phyloP scores from a whole-genome alignment of 2,329 filamentous ascomycete species.

The Colletotrichum graminicola region DNA sequence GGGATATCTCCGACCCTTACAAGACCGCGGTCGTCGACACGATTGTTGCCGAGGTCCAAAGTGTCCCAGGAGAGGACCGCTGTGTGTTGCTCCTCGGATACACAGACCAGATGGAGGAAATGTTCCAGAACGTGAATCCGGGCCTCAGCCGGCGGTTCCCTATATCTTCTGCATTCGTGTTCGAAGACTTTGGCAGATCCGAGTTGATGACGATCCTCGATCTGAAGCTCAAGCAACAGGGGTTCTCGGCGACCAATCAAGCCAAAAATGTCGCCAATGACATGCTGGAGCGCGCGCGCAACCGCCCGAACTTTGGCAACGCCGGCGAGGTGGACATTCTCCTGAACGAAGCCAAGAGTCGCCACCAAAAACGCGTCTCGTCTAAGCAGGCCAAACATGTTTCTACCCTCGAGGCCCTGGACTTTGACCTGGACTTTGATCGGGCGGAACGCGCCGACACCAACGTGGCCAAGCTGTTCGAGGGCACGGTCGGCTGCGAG shows the following conservation, averaged over 20 bases:
- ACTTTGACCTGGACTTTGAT: slow-evolving; percentile 72
- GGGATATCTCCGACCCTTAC: slow-evolving; percentile 54
- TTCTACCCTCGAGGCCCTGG: slow-evolving; percentile 51
- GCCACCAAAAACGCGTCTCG: slow-evolving; percentile 41
- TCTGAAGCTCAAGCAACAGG: slow-evolving; percentile 70
- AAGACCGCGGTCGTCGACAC: slow-evolving; percentile 78
- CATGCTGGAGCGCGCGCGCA: slow-evolving; percentile 70
- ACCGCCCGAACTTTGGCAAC: slow-evolving; percentile 77
- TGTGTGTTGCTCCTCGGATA: slow-evolving; percentile 81
- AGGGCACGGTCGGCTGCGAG: slow-evolving; percentile 70
- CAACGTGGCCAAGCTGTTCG: slow-evolving; percentile 67
- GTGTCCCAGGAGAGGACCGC: slow-evolving; percentile 75
- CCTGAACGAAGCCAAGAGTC: slow-evolving; percentile 57
- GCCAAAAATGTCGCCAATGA: slow-evolving; percentile 69
- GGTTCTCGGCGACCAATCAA: slow-evolving; percentile 62
- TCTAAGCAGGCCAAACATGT: slow-evolving; percentile 30
- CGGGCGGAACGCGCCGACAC: slow-evolving; percentile 60
- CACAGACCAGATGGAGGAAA: slow-evolving; percentile 74
- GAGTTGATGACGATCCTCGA: slow-evolving; percentile 72
- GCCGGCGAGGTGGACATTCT: slow-evolving; percentile 81
- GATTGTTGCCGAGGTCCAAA: slow-evolving; percentile 80
- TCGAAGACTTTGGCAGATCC: slow-evolving; percentile 74
- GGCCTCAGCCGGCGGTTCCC: slow-evolving; percentile 77
- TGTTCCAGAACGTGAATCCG: slow-evolving; percentile 82
- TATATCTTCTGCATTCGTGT: slow-evolving; percentile 71